Evolutionary conservation across 768 basidiomycete species (phyloP).

Genomic region (Boletus fagicola): DNA sequence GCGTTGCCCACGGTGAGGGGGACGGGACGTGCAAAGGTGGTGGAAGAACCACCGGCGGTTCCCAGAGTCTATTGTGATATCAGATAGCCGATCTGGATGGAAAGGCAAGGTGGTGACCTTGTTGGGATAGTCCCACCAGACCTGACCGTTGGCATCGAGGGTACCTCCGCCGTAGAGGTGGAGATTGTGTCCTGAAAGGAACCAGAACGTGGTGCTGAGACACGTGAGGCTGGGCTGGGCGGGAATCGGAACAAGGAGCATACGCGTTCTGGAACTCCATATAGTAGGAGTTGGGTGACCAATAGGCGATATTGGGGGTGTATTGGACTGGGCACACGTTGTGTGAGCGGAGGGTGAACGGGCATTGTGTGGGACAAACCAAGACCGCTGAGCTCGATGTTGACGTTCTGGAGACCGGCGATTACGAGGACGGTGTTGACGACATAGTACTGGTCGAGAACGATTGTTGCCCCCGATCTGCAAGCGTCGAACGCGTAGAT

Average conservation of each 20-base stretch:
- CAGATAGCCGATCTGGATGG: neutral
- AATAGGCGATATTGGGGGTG: conserved; percentile 41
- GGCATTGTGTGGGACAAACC: conserved; percentile 12
- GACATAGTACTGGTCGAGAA: conserved; percentile 35
- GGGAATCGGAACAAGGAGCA: neutral
- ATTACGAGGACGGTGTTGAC: conserved; percentile 42
- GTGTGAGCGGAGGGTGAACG: too few relatives aligned
- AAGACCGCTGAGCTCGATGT: neutral
- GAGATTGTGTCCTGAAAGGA: conserved; percentile 37
- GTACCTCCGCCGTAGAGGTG: conserved; percentile 43
- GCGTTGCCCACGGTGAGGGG: conserved; percentile 45
- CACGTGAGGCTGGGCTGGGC: neutral
- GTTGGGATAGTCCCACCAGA: conserved; percentile 35
- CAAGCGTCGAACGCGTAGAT: conserved; percentile 34
- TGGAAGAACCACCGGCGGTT: conserved; percentile 43
- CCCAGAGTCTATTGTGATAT: conserved; percentile 31
- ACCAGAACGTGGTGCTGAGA: conserved; percentile 40
- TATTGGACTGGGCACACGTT: conserved; percentile 29
- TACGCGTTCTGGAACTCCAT: conserved; percentile 45
- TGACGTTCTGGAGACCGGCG: conserved; percentile 36
- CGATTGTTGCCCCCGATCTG: conserved; percentile 28
- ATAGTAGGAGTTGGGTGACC: conserved; percentile 39
- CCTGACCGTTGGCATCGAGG: conserved; percentile 47
- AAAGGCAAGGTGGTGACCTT: neutral
- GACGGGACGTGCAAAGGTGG: conserved; percentile 42